Base-by-base conservation (phyloP, 73 alveolate genomes). In the Paramecium bursaria region DNA sequence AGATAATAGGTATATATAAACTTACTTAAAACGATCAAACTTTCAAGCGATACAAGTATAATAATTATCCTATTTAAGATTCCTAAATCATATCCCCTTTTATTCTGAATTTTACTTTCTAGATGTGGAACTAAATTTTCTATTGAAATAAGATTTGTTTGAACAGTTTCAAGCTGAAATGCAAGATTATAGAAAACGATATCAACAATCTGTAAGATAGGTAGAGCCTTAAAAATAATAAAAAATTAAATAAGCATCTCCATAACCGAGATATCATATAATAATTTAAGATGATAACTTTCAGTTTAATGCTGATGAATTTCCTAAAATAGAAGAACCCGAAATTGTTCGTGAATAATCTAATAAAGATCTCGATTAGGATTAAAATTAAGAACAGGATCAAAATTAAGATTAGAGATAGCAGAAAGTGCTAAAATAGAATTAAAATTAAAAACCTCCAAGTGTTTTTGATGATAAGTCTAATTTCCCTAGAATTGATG, bases 41-140 rank as follows among this genome's bases (percentile, higher is more conserved):
- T 25, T 15, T 9, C 17, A 13, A 17, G 10, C 10, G 60, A 39
- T 67, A 67, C 14, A 67, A 67, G 82, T 67, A 67, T 21, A 5
- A 4, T 30, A 30, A 30, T 2, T 30, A 39, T 4, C 11, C 31
- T 3, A 2, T 19, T 13, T 10, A 14, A 67, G 82, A 21, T 67
- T 67, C 44, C 53, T 67, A 39, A 39, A 53, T 35, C 82, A 67
- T 67, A 67, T 67, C 6, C 82, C 57, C 33, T 19, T 67, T 1
- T 57, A 67, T 19, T 21, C 60, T 19, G 82, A 67, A 33, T 39
- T 67, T 3, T 67, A 67, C 21, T 67, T 67, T 14, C 19, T 39
- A 21, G 82, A 67, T 6, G 44, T 35, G 3, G 57, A 67, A 17
- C 19, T 67, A 19, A 67, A 67, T 11, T 3, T 17, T 3, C 26